Percentiles rank a stretch among this genome's conserved stretches.
phyloP scores from a whole-genome alignment of 1,284 basidiomycete species.

The Boletus calvinii region DNA sequence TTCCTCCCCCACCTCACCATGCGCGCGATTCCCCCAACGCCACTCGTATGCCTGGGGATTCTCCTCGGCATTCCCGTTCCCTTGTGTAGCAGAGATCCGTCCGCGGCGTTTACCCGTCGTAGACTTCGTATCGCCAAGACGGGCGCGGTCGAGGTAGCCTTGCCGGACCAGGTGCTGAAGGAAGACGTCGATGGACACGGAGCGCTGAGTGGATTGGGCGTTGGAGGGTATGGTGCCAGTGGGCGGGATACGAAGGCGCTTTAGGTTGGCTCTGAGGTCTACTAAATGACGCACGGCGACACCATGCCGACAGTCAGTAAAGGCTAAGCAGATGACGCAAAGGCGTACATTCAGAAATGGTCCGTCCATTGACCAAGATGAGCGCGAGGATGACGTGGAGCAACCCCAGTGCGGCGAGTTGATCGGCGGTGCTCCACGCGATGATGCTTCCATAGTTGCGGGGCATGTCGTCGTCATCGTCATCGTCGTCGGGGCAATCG shows the following conservation, averaged over 20 bases:
- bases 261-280: constrained; percentile 61
- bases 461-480: constrained; percentile 41
- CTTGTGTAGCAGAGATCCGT: constrained; percentile 43
- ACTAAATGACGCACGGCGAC: constrained; percentile 32
- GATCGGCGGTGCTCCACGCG: constrained; percentile 65
- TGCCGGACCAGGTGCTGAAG: constrained; percentile 59
- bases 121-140: constrained; percentile 45
- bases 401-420: constrained; percentile 61
- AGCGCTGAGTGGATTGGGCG: constrained; percentile 47
- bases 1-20: constrained; percentile 69
- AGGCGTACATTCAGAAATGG: constrained; percentile 61
- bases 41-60: constrained; percentile 58
- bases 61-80: constrained; percentile 48
- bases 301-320: constrained; percentile 1
- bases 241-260: constrained; percentile 55
- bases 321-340: neutral
- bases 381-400: constrained; percentile 70
- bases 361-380: constrained; percentile 67
- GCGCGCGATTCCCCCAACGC: constrained; percentile 76
- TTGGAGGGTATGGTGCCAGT: constrained; percentile 46
- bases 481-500: constrained; percentile 40
- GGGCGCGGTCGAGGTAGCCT: constrained; percentile 63
- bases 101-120: constrained; percentile 51
- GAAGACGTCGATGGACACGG: constrained; percentile 54
- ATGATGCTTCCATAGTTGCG: constrained; percentile 62